Conservation (phyloP, 2,329 filamentous ascomycete genomes). For the Trichocomaceae sp. region DNA sequence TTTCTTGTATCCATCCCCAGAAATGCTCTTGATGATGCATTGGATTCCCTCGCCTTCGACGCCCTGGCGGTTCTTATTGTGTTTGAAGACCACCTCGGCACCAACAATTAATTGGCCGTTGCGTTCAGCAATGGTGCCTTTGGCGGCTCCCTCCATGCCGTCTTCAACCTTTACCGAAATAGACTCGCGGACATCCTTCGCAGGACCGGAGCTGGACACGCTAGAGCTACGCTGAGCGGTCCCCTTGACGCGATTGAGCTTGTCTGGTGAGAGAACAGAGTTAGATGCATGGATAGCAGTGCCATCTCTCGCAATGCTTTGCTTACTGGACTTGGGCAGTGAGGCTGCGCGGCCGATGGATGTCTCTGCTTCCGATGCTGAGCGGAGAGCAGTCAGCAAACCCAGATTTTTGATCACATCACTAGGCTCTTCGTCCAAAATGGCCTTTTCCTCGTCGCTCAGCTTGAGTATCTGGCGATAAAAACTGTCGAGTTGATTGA, state of each 20-base stretch:
- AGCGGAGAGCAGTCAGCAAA: slow-evolving; percentile 43
- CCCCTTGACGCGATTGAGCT: slow-evolving; percentile 39
- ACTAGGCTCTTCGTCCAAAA: slow-evolving; percentile 43
- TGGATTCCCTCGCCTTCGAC: slow-evolving; percentile 57
- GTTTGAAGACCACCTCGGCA: slow-evolving; percentile 46
- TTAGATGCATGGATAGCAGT: slow-evolving; percentile 41
- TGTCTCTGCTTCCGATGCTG: slow-evolving; percentile 42
- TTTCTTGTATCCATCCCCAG: slow-evolving; percentile 65
- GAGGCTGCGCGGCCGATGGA: slow-evolving; percentile 32
- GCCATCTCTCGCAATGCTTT: slow-evolving; percentile 40
- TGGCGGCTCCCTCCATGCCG: slow-evolving; percentile 34
- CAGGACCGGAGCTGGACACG: slow-evolving; percentile 38
- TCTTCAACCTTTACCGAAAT: slow-evolving; percentile 39
- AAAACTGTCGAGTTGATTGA: slow-evolving; percentile 40
- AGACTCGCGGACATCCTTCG: slow-evolving; percentile 29
- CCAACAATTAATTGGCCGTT: slow-evolving; percentile 40
- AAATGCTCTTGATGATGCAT: slow-evolving; percentile 67
- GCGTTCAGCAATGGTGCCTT: slow-evolving; percentile 40
- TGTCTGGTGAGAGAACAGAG: slow-evolving; percentile 30
- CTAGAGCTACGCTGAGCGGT: slow-evolving; percentile 35
- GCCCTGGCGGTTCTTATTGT: slow-evolving; percentile 46
- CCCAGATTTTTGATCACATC: slow-evolving; percentile 47
- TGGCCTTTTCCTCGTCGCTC: slow-evolving; percentile 44
- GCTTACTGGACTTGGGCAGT: slow-evolving; percentile 41
- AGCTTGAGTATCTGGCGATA: slow-evolving; percentile 43